A percentile compares a stretch with the other conserved stretches of the same genome.
phyloP scores from a whole-genome alignment of 2,329 filamentous ascomycete genomes.

The Zymoseptoria pseudotritici region DNA sequence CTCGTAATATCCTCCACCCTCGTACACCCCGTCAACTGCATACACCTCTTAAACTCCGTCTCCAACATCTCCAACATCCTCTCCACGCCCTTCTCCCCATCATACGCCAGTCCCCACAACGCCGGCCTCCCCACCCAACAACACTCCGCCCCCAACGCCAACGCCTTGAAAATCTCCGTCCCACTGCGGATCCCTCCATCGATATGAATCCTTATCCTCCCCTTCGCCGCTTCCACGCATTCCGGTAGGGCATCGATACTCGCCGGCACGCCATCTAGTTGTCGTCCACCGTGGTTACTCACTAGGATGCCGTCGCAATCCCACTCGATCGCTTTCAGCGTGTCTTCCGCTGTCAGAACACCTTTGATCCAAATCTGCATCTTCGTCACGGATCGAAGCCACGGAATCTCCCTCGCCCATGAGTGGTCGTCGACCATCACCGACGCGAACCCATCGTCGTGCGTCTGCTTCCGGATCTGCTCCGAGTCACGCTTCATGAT shows the following conservation, averaged over 20 bases:
- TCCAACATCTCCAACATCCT: conserved; percentile 36
- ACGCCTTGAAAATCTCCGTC: conserved; percentile 51
- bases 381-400: conserved; percentile 41
- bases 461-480: conserved; percentile 19
- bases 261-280: conserved; percentile 49
- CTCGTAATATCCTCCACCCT: conserved; percentile 30
- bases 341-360: conserved; percentile 35
- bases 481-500: conserved; percentile 21
- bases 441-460: conserved; percentile 24
- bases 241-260: conserved; percentile 44
- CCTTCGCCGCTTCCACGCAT: conserved; percentile 32
- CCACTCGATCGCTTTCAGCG: conserved; percentile 37
- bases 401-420: conserved; percentile 38
- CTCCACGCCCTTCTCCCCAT: conserved; percentile 33
- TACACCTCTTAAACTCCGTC: conserved; percentile 33
- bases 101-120: conserved; percentile 44
- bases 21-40: conserved; percentile 32
- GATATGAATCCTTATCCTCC: conserved; percentile 53
- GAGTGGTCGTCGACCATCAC: not conserved
- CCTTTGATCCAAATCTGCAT: conserved; percentile 45
- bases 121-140: conserved; percentile 43
- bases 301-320: conserved; percentile 36
- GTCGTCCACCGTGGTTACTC: conserved; percentile 49
- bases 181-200: conserved; percentile 52
- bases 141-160: conserved; percentile 45